phyloP scores from a whole-genome alignment of 1,139 yeast species.

The Zhuliangozyma blackwelliae region DNA sequence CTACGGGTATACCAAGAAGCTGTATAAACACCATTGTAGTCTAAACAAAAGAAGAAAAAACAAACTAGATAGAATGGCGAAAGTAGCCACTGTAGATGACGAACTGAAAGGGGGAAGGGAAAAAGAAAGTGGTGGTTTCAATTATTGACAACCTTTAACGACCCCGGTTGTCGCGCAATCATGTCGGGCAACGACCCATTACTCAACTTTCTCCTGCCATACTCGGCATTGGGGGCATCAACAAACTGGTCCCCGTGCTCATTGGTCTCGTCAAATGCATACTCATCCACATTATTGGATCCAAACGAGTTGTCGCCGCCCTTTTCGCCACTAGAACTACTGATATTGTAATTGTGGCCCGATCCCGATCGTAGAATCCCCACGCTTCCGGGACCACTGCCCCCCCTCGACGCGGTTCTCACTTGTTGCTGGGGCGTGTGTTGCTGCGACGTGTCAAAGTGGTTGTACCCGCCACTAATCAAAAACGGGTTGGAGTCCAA shows the following conservation, averaged over 20 bases:
- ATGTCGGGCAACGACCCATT: conserved; percentile 70
- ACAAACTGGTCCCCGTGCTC: conserved; percentile 1
- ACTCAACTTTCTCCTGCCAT: conserved; percentile 54
- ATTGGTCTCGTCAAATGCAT: conserved; percentile 4
- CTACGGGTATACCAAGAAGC: too few relatives aligned
- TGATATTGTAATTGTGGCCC: conserved; percentile 9
- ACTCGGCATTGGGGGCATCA: conserved; percentile 20
- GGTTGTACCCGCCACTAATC: conserved; percentile 13
- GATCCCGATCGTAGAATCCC: conserved; percentile 1
- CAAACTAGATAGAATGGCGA: too few relatives aligned
- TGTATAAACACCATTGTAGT: too few relatives aligned
- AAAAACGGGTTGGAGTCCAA: conserved; percentile 21
- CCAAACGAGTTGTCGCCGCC: conserved; percentile 11
- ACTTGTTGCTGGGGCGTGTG: conserved; percentile 2
- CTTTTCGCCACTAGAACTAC: conserved; percentile 11
- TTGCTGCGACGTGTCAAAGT: conserved; percentile 12
- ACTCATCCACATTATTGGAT: conserved; percentile 4
- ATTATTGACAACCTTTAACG: conserved; percentile 44
- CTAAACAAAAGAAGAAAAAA: too few relatives aligned
- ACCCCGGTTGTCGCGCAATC: conserved; percentile 43
- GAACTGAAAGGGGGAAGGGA: neutral
- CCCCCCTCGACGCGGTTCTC: conserved; percentile 1
- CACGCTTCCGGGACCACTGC: neutral
- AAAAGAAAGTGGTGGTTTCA: conserved; percentile 6
- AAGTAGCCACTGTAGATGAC: too few relatives aligned